phyloP scores from a whole-genome alignment of 2,329 filamentous ascomycete species.

The Zarea fungicola region DNA sequence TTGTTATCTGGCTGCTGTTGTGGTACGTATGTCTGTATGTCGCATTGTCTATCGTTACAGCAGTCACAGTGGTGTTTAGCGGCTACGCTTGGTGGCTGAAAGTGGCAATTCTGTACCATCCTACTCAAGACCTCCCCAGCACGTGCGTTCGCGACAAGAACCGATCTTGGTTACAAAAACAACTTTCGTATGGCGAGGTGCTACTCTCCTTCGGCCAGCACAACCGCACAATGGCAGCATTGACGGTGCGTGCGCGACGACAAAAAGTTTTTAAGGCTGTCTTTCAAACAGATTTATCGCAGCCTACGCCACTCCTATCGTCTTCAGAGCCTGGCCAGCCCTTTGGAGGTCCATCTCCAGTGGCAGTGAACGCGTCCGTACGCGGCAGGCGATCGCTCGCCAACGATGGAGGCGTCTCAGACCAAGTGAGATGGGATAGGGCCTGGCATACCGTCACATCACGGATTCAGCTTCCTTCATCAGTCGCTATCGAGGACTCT shows the following conservation, averaged over 20 bases:
- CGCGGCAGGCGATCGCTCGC: slow-evolving; percentile 16
- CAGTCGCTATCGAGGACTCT: slow-evolving; percentile 49
- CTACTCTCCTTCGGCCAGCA: background rate
- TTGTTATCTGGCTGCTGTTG: no score
- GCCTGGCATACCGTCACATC: slow-evolving; percentile 60
- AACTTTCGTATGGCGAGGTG: background rate
- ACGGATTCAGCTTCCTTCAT: slow-evolving; percentile 50
- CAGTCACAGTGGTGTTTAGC: no score
- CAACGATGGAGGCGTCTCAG: slow-evolving; percentile 23
- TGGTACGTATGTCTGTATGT: no score
- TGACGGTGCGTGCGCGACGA: slow-evolving; percentile 42
- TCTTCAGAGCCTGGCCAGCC: slow-evolving; percentile 38
- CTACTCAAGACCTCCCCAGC: background rate
- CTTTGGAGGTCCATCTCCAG: slow-evolving; percentile 37
- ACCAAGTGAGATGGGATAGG: slow-evolving; percentile 55
- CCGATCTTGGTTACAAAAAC: background rate
- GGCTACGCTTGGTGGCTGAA: no score
- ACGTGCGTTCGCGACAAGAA: slow-evolving; percentile 4
- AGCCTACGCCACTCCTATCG: slow-evolving; percentile 40
- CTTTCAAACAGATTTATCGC: slow-evolving; percentile 47
- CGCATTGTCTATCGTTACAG: no score
- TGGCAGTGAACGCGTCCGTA: slow-evolving; percentile 16
- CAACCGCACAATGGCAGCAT: slow-evolving; percentile 29
- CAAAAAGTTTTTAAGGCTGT: slow-evolving; percentile 50
- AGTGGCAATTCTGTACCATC: no score